These are phyloP conservation scores for Debaryomyces robertsiae DNA, from an alignment of 1,139 yeast species.

Conservation along the genomic window DNA sequence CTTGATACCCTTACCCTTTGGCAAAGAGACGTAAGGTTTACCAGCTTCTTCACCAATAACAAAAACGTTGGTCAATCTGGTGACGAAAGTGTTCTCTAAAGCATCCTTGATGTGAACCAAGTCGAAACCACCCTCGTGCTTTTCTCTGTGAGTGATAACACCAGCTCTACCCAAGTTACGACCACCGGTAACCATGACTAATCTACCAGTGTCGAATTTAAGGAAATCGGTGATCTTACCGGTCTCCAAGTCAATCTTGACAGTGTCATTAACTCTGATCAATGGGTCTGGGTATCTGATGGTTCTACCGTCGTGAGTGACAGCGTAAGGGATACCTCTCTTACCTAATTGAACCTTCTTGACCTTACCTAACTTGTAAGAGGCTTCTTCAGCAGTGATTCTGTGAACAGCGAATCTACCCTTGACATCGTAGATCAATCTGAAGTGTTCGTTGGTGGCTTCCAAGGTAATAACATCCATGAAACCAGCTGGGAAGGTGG, in stretches of 20 bases:
- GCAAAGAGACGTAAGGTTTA: slow-evolving; percentile 95
- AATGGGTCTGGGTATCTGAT: slow-evolving; percentile 98
- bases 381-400: slow-evolving; percentile 97
- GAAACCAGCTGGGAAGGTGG: slow-evolving; percentile 99
- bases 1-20: slow-evolving; percentile 99
- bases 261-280: slow-evolving; percentile 95
- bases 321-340: slow-evolving; percentile 97
- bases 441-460: slow-evolving; percentile 98
- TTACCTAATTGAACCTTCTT: slow-evolving; percentile 97
- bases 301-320: slow-evolving; percentile 99
- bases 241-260: slow-evolving; percentile 92
- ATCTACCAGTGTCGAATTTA: slow-evolving; percentile 94
- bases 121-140: slow-evolving; percentile 99
- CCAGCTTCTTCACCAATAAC: slow-evolving; percentile 93
- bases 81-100: slow-evolving; percentile 95
- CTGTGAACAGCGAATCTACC: slow-evolving; percentile 99
- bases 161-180: slow-evolving; percentile 99
- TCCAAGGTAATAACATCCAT: slow-evolving; percentile 97
- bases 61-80: slow-evolving; percentile 96
- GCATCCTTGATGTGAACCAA: slow-evolving; percentile 98
- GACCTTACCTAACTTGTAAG: slow-evolving; percentile 97
- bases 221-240: slow-evolving; percentile 92
- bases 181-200: slow-evolving; percentile 99
- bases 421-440: slow-evolving; percentile 96
- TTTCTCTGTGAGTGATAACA: slow-evolving; percentile 96